A percentile compares a stretch with the other conserved stretches of the same genome.
Evolutionary conservation across 1,139 yeast species (phyloP).

Genomic region (Magnusiomyces tetraspermus): DNA sequence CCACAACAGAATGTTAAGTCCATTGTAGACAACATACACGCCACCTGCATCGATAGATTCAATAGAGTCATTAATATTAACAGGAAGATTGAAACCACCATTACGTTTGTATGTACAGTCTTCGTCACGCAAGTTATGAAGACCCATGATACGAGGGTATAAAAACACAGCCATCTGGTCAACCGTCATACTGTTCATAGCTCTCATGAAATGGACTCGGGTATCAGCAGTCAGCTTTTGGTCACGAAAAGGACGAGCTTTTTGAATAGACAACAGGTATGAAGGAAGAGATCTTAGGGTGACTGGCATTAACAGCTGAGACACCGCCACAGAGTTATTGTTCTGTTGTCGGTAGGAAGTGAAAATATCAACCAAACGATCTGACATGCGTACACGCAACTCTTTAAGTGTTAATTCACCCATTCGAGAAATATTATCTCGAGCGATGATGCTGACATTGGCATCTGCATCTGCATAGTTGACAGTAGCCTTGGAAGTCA

Average conservation of each 20-base stretch:
- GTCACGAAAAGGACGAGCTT: conserved; percentile 53
- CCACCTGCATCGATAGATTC: conserved; percentile 54
- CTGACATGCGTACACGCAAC: conserved; percentile 53
- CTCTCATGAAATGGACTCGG: conserved; percentile 51
- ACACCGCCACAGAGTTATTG: conserved; percentile 41
- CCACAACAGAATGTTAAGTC: conserved; percentile 54
- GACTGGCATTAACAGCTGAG: conserved; percentile 74
- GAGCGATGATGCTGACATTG: conserved; percentile 57
- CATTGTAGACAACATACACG: conserved; percentile 68
- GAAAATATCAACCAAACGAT: conserved; percentile 60
- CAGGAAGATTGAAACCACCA: conserved; percentile 45
- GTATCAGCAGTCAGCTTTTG: conserved; percentile 34
- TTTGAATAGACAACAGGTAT: conserved; percentile 59
- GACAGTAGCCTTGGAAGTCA: conserved; percentile 63
- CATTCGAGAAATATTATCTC: conserved; percentile 56
- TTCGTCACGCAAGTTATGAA: conserved; percentile 53
- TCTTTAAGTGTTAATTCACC: conserved; percentile 48
- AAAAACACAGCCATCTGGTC: conserved; percentile 55
- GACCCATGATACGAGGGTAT: conserved; percentile 72
- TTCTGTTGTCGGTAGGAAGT: conserved; percentile 58
- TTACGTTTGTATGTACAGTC: conserved; percentile 38
- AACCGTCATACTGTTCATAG: conserved; percentile 47
- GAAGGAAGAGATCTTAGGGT: conserved; percentile 66
- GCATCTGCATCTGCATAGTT: conserved; percentile 82
- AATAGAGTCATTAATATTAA: conserved; percentile 40